A percentile compares a stretch with the other conserved stretches of the same genome.
These are phyloP conservation scores for Musa schizocarpa DNA, from an alignment of 176 grass and related monocot genomes.

Conservation along the genomic window DNA sequence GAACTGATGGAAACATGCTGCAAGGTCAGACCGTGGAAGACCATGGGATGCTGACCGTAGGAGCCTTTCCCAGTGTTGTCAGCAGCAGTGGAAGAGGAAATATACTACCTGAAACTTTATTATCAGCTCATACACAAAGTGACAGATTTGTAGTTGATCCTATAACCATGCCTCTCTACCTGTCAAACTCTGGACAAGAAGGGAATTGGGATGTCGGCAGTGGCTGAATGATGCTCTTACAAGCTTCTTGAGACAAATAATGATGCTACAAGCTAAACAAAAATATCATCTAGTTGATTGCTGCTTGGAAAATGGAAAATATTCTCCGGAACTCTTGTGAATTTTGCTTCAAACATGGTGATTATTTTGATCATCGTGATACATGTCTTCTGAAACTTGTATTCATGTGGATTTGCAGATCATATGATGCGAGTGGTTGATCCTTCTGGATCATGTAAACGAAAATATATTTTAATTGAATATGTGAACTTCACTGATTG, in stretches of 20 bases:
- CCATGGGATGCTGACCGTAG: not conserved
- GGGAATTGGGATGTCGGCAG: not conserved
- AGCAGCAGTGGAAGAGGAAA: not conserved
- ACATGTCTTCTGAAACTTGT: too few species aligned
- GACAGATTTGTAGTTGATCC: too few species aligned
- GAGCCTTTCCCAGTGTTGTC: not conserved
- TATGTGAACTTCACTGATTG: too few species aligned
- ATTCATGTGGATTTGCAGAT: too few species aligned
- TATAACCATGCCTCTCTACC: not conserved
- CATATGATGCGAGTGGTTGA: too few species aligned
- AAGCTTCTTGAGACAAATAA: not conserved
- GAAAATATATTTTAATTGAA: too few species aligned
- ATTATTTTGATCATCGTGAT: too few species aligned
- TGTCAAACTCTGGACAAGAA: conserved; percentile 1
- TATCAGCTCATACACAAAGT: not conserved
- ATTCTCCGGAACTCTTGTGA: not conserved
- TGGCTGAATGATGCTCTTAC: not conserved
- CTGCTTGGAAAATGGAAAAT: not conserved
- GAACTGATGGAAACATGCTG: not conserved
- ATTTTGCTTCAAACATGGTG: not conserved
- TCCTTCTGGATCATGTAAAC: too few species aligned
- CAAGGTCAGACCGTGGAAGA: not conserved
- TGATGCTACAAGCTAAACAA: not conserved
- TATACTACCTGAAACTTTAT: not conserved
- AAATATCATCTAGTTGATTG: not conserved